These are phyloP conservation scores for Pochonia chlamydosporia DNA, from an alignment of 2,329 filamentous ascomycete genomes.

Conservation along the genomic window DNA sequence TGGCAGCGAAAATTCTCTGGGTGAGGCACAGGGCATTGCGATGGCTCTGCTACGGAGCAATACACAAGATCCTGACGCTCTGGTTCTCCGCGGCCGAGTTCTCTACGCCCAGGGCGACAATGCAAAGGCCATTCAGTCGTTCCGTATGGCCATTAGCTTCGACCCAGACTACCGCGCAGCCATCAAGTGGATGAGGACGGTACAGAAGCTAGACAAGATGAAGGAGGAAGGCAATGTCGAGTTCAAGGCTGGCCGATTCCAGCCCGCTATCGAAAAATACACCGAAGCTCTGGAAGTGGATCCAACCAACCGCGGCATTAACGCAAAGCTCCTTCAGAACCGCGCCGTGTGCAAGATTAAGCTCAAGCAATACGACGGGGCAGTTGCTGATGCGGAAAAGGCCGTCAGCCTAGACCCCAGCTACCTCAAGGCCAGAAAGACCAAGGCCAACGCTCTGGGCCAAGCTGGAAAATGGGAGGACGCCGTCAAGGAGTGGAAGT, in stretches of 20 bases:
- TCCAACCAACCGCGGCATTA: slow-evolving; percentile 81
- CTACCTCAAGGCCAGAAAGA: slow-evolving; percentile 89
- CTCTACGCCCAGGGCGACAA: slow-evolving; percentile 92
- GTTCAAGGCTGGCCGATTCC: slow-evolving; percentile 80
- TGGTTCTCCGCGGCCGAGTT: slow-evolving; percentile 81
- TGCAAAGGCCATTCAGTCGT: slow-evolving; percentile 87
- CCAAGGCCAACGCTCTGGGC: slow-evolving; percentile 84
- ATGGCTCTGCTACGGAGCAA: slow-evolving; percentile 83
- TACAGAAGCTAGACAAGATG: slow-evolving; percentile 87
- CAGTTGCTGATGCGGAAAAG: slow-evolving; percentile 79
- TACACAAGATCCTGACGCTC: slow-evolving; percentile 85
- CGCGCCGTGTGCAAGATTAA: slow-evolving; percentile 78
- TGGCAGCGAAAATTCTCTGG: slow-evolving; percentile 80
- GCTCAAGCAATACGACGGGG: slow-evolving; percentile 76
- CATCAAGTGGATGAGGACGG: slow-evolving; percentile 80
- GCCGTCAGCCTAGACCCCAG: slow-evolving; percentile 76
- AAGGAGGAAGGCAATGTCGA: slow-evolving; percentile 89
- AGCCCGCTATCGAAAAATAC: slow-evolving; percentile 80
- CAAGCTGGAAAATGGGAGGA: slow-evolving; percentile 88
- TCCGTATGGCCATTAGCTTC: slow-evolving; percentile 81
- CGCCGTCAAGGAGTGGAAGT: slow-evolving; percentile 82
- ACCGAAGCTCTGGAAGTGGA: slow-evolving; percentile 78
- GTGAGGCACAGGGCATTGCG: slow-evolving; percentile 87
- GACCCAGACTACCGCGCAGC: slow-evolving; percentile 90
- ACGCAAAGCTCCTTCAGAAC: slow-evolving; percentile 93